Base-by-base conservation (phyloP, 2,329 filamentous ascomycete genomes). In the Didymella pomorum region DNA sequence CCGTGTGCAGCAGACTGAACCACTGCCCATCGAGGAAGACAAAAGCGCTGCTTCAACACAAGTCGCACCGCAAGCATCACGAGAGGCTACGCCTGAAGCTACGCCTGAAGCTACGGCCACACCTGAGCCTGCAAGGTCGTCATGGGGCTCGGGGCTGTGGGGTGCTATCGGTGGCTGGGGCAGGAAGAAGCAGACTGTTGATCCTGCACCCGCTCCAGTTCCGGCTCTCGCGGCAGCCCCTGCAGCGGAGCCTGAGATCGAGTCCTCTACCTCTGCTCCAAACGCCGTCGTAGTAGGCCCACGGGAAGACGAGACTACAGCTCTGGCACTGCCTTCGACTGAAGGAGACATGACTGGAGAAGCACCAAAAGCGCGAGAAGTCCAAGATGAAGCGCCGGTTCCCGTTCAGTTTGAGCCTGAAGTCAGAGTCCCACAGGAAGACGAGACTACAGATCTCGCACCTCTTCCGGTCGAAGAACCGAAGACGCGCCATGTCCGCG, bases 81-180 rank as follows among this genome's bases (percentile, higher is more conserved):
- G 16, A 21, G 35, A 21, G 18, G n/a, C 18, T 10, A 21, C n/a
- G 35, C 35, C 3, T 21, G 57, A 58, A 14, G 16, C 52, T 12
- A 31, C 39, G 20, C 26, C 58, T 12, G 26, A 25, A 25, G 23
- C 23, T 25, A 25, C 23, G 23, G 23, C 23, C 26, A 8, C 50
- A 6, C 48, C 59, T 18, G 62, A 62, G 18, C 50, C 62, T 9
- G 46, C 60, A 9, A 45, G 62, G 11, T 68, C 67, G 35, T 65
- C 67, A 3, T 73, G 69, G 68, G 69, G 69, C 14, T 59, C 61
- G 2, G 63, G 67, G 28, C 54, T 76, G 20, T 68, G 65, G 63
- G 71, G 73, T 42, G 70, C 71, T 1, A 64, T 75, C 47, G 71
- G 73, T 33, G 71, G 73, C 2, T 75, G 71, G 72, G 72, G 73